Percentiles rank a stretch among this genome's conserved stretches.
These are phyloP conservation scores for Dactylorhiza incarnata DNA, from an alignment of 106 monocot species.

Conservation along the genomic window DNA sequence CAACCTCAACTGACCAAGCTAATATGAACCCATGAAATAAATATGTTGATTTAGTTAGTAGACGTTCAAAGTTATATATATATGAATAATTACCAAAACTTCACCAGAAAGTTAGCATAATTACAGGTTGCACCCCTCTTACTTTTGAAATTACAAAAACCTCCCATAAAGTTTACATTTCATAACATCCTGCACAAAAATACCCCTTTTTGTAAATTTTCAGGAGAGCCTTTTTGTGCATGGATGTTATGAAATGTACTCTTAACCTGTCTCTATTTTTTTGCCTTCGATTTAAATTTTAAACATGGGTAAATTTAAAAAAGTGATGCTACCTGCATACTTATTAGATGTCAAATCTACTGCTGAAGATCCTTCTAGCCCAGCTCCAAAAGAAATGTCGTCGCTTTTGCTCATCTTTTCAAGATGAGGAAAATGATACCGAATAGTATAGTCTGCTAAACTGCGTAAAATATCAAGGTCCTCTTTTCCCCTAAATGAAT, in stretches of 20 bases:
- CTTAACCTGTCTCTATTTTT: neutral
- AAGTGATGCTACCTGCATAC: constrained; percentile 65
- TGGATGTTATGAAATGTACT: no score
- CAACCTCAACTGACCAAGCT: constrained; percentile 96
- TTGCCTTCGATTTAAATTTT: neutral
- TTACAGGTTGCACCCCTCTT: no score
- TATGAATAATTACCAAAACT: no score
- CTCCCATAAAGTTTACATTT: no score
- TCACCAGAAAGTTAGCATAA: no score
- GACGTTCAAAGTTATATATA: neutral
- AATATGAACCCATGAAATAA: constrained; percentile 7
- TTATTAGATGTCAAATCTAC: constrained; percentile 91
- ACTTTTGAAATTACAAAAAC: no score
- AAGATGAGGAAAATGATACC: constrained; percentile 84
- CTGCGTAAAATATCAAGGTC: constrained; percentile 59
- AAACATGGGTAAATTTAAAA: neutral
- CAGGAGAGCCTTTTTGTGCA: no score
- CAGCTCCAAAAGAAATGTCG: constrained; percentile 55
- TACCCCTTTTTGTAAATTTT: neutral
- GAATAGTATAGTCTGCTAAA: constrained; percentile 85
- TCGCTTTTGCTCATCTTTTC: constrained; percentile 76
- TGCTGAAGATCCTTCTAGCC: constrained; percentile 33
- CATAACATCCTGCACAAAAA: neutral
- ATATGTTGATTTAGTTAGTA: neutral
- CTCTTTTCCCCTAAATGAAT: constrained; percentile 63